Evolutionary conservation across 768 basidiomycete genomes (phyloP).

Genomic region (Suillus hirtellus): DNA sequence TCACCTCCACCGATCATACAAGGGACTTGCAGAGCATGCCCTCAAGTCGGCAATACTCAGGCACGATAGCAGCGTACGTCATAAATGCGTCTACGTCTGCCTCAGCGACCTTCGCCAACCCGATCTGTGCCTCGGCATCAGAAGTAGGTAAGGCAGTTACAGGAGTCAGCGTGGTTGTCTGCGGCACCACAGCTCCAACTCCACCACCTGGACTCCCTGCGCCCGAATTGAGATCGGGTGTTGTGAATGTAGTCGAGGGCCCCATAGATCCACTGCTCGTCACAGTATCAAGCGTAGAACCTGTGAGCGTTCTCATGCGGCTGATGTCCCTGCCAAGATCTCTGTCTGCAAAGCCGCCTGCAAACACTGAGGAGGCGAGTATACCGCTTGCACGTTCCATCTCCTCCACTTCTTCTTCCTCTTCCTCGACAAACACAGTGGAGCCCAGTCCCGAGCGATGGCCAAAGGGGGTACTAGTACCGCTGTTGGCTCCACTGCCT

Average conservation of each 20-base stretch:
- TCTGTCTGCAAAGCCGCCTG: slow-evolving; percentile 41
- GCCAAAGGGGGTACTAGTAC: slow-evolving; percentile 67
- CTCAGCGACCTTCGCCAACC: slow-evolving; percentile 80
- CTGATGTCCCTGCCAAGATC: slow-evolving; percentile 38
- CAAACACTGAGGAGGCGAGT: slow-evolving; percentile 33
- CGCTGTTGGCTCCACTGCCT: slow-evolving; percentile 59
- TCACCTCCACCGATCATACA: slow-evolving; percentile 31
- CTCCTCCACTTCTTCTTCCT: slow-evolving; percentile 72
- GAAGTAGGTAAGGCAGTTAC: slow-evolving; percentile 70
- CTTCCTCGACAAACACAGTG: slow-evolving; percentile 65
- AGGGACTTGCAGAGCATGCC: slow-evolving; percentile 70
- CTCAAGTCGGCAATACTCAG: slow-evolving; percentile 81
- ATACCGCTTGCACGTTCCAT: slow-evolving; percentile 41
- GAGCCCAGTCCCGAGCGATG: slow-evolving; percentile 54
- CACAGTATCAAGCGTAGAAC: slow-evolving; percentile 39
- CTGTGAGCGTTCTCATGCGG: slow-evolving; percentile 57
- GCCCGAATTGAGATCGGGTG: slow-evolving; percentile 53
- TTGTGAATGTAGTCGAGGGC: slow-evolving; percentile 57
- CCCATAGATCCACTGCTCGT: slow-evolving; percentile 36
- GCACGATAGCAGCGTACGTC: slow-evolving; percentile 83
- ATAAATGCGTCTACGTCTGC: slow-evolving; percentile 83
- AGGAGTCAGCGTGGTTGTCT: slow-evolving; percentile 63
- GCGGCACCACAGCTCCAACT: slow-evolving; percentile 34
- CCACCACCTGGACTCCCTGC: slow-evolving; percentile 36
- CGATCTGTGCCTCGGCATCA: slow-evolving; percentile 73